Percentiles rank a stretch among this genome's conserved stretches.
Conservation (phyloP, 148 eudicot species). For the Nyssa sinensis region DNA sequence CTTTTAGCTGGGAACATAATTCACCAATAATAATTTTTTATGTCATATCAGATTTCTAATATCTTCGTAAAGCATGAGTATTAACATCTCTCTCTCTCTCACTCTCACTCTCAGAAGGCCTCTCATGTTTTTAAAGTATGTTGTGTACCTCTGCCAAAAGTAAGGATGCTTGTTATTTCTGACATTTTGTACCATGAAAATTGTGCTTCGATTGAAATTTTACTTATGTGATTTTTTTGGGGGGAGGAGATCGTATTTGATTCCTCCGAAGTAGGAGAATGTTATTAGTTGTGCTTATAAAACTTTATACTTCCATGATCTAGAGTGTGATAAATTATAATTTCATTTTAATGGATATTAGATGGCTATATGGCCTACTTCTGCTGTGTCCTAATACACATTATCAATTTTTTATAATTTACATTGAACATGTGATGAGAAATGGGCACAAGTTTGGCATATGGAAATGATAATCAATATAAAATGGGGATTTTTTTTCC, state of each 20-base stretch:
- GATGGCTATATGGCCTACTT: not conserved
- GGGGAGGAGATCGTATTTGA: not conserved
- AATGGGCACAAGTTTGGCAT: not conserved
- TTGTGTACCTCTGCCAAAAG: not conserved
- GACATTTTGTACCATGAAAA: not conserved
- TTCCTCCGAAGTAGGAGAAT: not conserved
- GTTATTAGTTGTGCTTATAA: too few relatives aligned
- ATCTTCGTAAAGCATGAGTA: too few relatives aligned
- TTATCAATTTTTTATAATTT: not conserved
- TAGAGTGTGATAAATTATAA: not conserved
- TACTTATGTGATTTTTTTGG: not conserved
- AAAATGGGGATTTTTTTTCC: too few relatives aligned
- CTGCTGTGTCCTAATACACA: not conserved
- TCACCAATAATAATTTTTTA: too few relatives aligned
- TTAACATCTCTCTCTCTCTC: too few relatives aligned
- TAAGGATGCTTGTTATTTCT: not conserved
- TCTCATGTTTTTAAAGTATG: not conserved
- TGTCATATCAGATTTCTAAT: too few relatives aligned
- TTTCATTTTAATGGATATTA: constrained; percentile 8
- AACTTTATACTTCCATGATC: not conserved
- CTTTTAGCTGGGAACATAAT: too few relatives aligned
- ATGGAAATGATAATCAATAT: too few relatives aligned
- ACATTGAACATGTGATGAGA: not conserved
- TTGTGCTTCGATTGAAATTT: not conserved
- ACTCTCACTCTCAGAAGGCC: not conserved